phyloP scores from a whole-genome alignment of 768 basidiomycete species.

The Auriculariales sp. region DNA sequence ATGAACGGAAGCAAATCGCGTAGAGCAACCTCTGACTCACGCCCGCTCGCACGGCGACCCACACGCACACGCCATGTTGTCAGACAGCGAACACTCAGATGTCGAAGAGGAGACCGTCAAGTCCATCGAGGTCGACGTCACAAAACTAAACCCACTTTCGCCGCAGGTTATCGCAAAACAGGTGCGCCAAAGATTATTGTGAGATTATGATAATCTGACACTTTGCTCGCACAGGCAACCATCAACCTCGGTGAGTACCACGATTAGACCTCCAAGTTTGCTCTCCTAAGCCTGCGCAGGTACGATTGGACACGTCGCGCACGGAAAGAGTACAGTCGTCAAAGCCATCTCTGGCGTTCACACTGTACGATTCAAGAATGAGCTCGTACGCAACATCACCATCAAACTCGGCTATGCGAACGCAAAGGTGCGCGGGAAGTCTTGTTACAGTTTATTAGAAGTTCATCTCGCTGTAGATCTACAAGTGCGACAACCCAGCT shows the following conservation, averaged over 20 bases:
- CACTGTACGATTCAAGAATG: slow-evolving; percentile 99
- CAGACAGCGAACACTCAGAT: slow-evolving; percentile 50
- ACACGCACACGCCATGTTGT: no score
- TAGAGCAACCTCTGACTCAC: no score
- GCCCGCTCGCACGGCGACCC: no score
- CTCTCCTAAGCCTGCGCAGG: slow-evolving; percentile 32
- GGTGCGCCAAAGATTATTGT: slow-evolving; percentile 27
- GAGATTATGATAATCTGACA: not conserved
- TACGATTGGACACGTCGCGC: slow-evolving; percentile 98
- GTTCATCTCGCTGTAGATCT: slow-evolving; percentile 45
- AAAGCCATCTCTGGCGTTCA: slow-evolving; percentile 97
- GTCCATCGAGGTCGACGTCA: slow-evolving; percentile 58
- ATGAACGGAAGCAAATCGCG: no score
- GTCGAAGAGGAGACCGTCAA: slow-evolving; percentile 43
- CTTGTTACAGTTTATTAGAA: not conserved
- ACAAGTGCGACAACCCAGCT: slow-evolving; percentile 88
- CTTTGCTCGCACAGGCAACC: slow-evolving; percentile 53
- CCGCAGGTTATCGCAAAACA: slow-evolving; percentile 88
- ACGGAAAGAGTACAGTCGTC: slow-evolving; percentile 92
- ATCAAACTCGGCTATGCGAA: slow-evolving; percentile 99
- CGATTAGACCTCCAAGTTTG: not conserved
- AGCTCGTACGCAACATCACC: slow-evolving; percentile 96
- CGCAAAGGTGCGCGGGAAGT: slow-evolving; percentile 80
- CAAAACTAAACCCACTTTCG: slow-evolving; percentile 74
- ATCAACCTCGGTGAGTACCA: slow-evolving; percentile 65